These are phyloP conservation scores for Paramyrothecium roridum DNA, from an alignment of 2,329 filamentous ascomycete species.

Conservation along the genomic window DNA sequence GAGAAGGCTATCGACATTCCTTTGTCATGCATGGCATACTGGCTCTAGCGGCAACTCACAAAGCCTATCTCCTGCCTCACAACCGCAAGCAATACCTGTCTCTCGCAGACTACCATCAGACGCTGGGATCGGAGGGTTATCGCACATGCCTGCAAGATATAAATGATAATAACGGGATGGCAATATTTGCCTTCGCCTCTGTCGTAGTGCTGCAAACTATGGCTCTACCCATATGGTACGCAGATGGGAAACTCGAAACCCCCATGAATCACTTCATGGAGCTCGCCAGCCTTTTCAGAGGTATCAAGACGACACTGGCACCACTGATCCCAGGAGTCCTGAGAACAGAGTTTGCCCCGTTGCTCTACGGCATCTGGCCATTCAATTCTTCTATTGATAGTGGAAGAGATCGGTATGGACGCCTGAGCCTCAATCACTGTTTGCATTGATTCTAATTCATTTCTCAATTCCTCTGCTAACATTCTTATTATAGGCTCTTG, in stretches of 20 bases:
- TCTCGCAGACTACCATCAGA: slow-evolving; percentile 24
- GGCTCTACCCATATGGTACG: slow-evolving; percentile 14
- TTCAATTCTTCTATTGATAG: slow-evolving; percentile 5
- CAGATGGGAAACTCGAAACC: slow-evolving; percentile 9
- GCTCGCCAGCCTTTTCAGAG: slow-evolving; percentile 14
- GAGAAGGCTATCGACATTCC: slow-evolving; percentile 19
- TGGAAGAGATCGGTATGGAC: slow-evolving; percentile 2
- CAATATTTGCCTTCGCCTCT: slow-evolving; percentile 39
- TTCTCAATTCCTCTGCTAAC: no score
- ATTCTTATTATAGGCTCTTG: slow-evolving; percentile 5
- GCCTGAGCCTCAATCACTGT: no score
- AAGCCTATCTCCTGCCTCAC: slow-evolving; percentile 21
- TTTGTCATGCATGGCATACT: slow-evolving; percentile 27
- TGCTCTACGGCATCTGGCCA: slow-evolving; percentile 16
- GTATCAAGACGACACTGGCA: slow-evolving; percentile 14
- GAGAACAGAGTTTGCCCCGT: slow-evolving; percentile 17
- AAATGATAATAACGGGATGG: slow-evolving; percentile 15
- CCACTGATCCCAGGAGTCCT: slow-evolving; percentile 13
- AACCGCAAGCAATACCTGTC: slow-evolving; percentile 18
- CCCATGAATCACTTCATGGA: slow-evolving; percentile 16
- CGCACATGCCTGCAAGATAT: slow-evolving; percentile 15
- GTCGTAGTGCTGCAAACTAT: slow-evolving; percentile 28
- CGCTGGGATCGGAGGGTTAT: slow-evolving; percentile 23
- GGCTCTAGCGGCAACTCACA: slow-evolving; percentile 24
- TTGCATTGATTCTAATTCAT: no score